These are phyloP conservation scores for Lignosus rhinocerotis DNA, from an alignment of 1,284 basidiomycete species.

Conservation along the genomic window DNA sequence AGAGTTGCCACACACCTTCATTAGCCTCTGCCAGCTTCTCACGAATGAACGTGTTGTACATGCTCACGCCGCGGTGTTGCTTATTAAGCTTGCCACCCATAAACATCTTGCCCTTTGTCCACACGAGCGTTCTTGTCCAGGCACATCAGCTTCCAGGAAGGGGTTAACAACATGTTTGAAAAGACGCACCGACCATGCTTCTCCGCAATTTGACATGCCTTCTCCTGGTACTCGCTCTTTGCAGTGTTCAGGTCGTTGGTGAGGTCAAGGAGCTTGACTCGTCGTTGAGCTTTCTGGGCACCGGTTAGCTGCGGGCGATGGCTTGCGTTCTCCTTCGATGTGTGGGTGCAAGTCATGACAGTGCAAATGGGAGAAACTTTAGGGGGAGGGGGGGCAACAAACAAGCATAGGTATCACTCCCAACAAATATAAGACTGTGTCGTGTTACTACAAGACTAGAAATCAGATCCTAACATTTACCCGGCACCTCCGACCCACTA, in stretches of 20 bases:
- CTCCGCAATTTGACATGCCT: background rate
- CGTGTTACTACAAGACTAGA: no score
- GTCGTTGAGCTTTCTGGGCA: background rate
- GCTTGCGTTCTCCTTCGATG: background rate
- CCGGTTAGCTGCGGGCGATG: background rate
- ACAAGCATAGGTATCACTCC: no score
- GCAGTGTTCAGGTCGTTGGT: background rate
- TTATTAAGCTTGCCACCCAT: background rate
- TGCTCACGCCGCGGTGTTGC: background rate
- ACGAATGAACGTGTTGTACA: background rate
- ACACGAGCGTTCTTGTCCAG: background rate
- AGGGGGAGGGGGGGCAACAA: no score
- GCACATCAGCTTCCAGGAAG: background rate
- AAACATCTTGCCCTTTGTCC: background rate
- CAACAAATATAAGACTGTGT: no score
- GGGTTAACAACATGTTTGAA: background rate
- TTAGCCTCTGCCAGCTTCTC: background rate
- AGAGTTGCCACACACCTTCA: background rate
- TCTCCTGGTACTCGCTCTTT: background rate
- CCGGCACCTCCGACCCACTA: no score
- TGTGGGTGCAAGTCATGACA: background rate
- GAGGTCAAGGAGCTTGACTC: background rate
- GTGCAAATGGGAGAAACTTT: background rate
- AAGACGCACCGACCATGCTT: background rate
- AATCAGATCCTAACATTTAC: no score